phyloP scores from a whole-genome alignment of 176 grass and related monocot genomes.

The Rhynchospora breviuscula region DNA sequence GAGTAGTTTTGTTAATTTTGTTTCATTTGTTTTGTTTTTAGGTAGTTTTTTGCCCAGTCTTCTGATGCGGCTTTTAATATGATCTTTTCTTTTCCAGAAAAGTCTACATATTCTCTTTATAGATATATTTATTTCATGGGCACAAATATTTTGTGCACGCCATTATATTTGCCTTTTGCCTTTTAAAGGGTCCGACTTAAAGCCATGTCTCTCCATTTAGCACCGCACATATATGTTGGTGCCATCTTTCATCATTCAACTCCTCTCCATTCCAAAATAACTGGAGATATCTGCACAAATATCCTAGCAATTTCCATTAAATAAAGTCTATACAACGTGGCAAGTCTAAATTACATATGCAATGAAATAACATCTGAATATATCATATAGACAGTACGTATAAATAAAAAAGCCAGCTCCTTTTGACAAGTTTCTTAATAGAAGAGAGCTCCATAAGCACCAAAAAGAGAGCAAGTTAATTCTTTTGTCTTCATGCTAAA shows the following conservation, averaged over 20 bases:
- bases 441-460: background rate
- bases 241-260: background rate
- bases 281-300: background rate
- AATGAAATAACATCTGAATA: background rate
- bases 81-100: background rate
- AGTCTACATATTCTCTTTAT: background rate
- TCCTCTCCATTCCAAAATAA: background rate
- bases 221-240: background rate
- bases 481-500: slow-evolving; percentile 31
- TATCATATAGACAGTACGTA: background rate
- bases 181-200: background rate
- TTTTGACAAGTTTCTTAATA: background rate
- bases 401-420: background rate
- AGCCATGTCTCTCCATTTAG: slow-evolving; percentile 16
- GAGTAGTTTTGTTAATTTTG: too few relatives aligned
- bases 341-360: background rate
- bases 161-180: background rate
- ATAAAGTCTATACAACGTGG: background rate
- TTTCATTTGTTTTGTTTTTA: too few relatives aligned
- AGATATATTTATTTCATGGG: background rate
- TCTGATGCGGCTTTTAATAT: too few relatives aligned
- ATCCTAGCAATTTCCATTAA: background rate
- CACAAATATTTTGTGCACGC: background rate
- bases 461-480: background rate
- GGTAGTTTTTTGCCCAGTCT: too few relatives aligned